Evolutionary conservation across 2,329 filamentous ascomycete genomes (phyloP).

Genomic region (Shiraia bambusicola): DNA sequence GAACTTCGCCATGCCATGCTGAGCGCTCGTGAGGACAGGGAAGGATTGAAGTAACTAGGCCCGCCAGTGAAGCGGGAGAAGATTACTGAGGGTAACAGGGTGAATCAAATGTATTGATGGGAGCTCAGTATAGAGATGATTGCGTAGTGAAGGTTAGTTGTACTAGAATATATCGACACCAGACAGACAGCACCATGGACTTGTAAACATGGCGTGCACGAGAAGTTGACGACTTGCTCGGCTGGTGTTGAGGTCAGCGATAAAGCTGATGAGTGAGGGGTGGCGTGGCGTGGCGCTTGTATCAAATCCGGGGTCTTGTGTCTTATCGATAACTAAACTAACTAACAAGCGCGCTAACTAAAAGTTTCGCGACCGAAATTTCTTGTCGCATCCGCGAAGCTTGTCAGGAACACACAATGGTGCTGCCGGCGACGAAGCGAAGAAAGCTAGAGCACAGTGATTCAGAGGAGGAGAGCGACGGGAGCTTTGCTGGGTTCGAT

Average conservation of each 20-base stretch:
- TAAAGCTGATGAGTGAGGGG: too few species aligned
- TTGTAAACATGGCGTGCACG: too few species aligned
- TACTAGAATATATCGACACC: too few species aligned
- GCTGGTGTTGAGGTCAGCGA: too few species aligned
- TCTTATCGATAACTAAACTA: constrained; percentile 22
- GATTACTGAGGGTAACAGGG: constrained; percentile 22
- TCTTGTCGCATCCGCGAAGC: constrained; percentile 11
- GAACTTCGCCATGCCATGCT: constrained; percentile 90
- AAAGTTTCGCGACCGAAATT: constrained; percentile 26
- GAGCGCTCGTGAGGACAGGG: constrained; percentile 8
- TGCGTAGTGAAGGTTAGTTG: too few species aligned
- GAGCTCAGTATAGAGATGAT: too few species aligned
- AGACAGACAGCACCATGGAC: too few species aligned
- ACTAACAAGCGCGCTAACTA: constrained; percentile 10
- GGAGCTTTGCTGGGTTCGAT: constrained; percentile 27
- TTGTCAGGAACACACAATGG: constrained; percentile 26
- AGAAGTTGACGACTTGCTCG: too few species aligned
- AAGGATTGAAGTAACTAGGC: constrained; percentile 1
- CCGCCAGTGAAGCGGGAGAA: constrained; percentile 23
- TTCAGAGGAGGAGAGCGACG: constrained; percentile 30
- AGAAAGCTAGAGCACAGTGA: constrained; percentile 50
- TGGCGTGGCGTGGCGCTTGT: neutral
- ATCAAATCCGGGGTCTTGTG: constrained; percentile 3
- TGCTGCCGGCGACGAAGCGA: constrained; percentile 46
- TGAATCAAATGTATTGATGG: too few species aligned